Conservation (phyloP, 1,139 yeast genomes). For the Geotrichum citri-aurantii region DNA sequence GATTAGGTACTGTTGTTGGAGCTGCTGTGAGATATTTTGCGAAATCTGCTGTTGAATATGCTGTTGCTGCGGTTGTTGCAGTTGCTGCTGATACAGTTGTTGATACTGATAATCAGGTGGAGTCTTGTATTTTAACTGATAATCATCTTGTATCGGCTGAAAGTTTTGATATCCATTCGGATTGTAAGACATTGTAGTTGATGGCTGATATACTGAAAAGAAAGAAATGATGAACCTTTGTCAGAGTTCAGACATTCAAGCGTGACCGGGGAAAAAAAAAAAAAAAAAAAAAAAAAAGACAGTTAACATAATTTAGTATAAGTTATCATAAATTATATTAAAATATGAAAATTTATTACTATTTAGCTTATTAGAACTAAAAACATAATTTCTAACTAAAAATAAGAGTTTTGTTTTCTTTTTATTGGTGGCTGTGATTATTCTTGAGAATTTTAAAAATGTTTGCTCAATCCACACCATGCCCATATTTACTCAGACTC, state of each 20-base stretch:
- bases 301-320: background rate
- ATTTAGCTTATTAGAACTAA: too few relatives aligned
- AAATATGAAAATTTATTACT: background rate
- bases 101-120: conserved; percentile 8
- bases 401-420: background rate
- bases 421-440: background rate
- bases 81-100: conserved; percentile 8
- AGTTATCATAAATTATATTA: background rate
- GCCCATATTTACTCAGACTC: background rate
- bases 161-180: background rate
- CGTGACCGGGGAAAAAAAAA: background rate
- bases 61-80: conserved; percentile 6
- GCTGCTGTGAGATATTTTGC: conserved; percentile 10
- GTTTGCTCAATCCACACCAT: background rate
- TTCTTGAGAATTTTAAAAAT: background rate
- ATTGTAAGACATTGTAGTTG: background rate
- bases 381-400: too few relatives aligned
- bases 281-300: background rate
- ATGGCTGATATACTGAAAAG: background rate
- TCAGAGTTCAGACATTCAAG: background rate
- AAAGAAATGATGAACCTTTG: background rate
- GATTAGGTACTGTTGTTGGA: conserved; percentile 4
- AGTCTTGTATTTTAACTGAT: background rate
- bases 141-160: background rate
- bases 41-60: conserved; percentile 6